Evolutionary conservation across 495 filamentous ascomycete species (phyloP).

Genomic region (Aspergillus nanangensis): DNA sequence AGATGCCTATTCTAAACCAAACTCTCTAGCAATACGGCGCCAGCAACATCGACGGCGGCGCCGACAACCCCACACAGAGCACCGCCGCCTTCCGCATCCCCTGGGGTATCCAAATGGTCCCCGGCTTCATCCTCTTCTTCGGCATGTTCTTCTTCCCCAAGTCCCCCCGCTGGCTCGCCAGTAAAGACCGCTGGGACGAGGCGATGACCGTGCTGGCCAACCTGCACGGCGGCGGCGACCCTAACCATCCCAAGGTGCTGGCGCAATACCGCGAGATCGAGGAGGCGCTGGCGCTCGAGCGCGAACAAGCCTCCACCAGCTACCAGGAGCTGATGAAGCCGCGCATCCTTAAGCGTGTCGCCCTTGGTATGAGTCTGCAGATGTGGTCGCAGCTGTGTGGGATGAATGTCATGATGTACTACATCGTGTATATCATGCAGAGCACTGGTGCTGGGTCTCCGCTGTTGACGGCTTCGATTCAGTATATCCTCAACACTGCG

Average conservation of each 20-base stretch:
- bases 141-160: slow-evolving; percentile 70
- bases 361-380: slow-evolving; percentile 68
- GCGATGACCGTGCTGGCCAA: slow-evolving; percentile 55
- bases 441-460: slow-evolving; percentile 56
- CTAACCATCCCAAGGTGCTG: slow-evolving; percentile 12
- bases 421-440: slow-evolving; percentile 73
- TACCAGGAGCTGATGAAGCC: slow-evolving; percentile 57
- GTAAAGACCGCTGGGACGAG: slow-evolving; percentile 69
- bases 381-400: slow-evolving; percentile 74
- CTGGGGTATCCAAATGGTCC: slow-evolving; percentile 69
- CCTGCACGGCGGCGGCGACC: slow-evolving; percentile 35
- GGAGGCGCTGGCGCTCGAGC: slow-evolving; percentile 17
- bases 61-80: slow-evolving; percentile 51
- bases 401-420: slow-evolving; percentile 78
- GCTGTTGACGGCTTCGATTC: slow-evolving; percentile 66
- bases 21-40: slow-evolving; percentile 14
- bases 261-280: slow-evolving; percentile 13
- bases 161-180: slow-evolving; percentile 72
- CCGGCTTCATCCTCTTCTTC: slow-evolving; percentile 58
- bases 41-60: slow-evolving; percentile 47
- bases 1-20: slow-evolving; percentile 29
- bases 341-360: slow-evolving; percentile 62
- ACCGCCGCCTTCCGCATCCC: slow-evolving; percentile 62
- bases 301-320: slow-evolving; percentile 34
- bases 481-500: slow-evolving; percentile 73